A percentile compares a stretch with the other conserved stretches of the same genome.
phyloP scores from a whole-genome alignment of 129 eudicot genomes.

The Arctium minus region DNA sequence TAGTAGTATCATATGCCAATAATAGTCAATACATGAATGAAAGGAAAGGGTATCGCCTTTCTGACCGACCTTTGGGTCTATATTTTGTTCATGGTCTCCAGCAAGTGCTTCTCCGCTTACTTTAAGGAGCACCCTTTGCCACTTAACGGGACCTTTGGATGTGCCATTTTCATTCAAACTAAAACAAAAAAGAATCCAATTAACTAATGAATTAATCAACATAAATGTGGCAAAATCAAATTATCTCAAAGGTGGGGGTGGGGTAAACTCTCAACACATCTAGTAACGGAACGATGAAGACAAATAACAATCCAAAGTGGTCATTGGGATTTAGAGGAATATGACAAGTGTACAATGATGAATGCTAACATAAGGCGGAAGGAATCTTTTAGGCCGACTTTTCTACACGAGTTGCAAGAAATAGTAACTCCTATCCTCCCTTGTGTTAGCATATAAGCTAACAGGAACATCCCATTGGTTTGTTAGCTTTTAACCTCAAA shows the following conservation, averaged over 20 bases:
- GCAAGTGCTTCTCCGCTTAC: constrained; percentile 99
- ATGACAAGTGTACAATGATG: background rate
- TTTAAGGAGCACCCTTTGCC: constrained; percentile 96
- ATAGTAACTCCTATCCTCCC: background rate
- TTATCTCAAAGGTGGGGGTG: background rate
- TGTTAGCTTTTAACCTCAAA: background rate
- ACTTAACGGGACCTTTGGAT: constrained; percentile 45
- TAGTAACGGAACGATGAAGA: background rate
- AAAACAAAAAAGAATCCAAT: constrained; percentile 36
- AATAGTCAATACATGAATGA: background rate
- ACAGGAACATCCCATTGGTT: no score
- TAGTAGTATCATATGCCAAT: constrained; percentile 8
- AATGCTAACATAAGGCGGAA: background rate
- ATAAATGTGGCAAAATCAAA: background rate
- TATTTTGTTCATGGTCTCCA: constrained; percentile 77
- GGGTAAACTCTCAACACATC: background rate
- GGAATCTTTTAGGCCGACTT: background rate
- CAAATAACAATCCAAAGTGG: background rate
- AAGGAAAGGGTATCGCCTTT: background rate
- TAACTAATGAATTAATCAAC: constrained; percentile 4
- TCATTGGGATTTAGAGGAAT: background rate
- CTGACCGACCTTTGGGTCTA: constrained; percentile 95
- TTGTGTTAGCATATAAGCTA: background rate
- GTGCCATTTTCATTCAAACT: constrained; percentile 52
- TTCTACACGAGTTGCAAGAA: background rate